A percentile compares a stretch with the other conserved stretches of the same genome.
These are phyloP conservation scores for Euphrasia arctica DNA, from an alignment of 305 asterid genomes.

Conservation along the genomic window DNA sequence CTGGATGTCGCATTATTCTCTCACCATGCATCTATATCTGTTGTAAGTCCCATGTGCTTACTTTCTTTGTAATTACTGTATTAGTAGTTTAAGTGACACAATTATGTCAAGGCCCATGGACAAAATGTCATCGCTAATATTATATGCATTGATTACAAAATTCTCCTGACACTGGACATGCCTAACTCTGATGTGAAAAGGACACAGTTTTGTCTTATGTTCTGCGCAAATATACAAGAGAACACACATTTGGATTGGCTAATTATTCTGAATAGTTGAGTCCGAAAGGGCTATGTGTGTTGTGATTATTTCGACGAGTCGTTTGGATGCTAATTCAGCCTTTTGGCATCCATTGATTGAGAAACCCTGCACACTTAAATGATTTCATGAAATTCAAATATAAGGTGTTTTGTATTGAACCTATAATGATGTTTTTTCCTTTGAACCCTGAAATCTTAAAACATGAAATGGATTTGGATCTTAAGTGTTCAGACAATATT, in stretches of 20 bases:
- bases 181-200: slow-evolving; percentile 13
- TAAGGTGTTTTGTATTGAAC: slow-evolving; percentile 15
- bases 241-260: slow-evolving; percentile 6
- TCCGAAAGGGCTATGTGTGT: slow-evolving; percentile 4
- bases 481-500: background rate
- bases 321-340: slow-evolving; percentile 3
- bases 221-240: slow-evolving; percentile 13
- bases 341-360: background rate
- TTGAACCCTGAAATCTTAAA: slow-evolving; percentile 7
- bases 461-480: slow-evolving; percentile 7
- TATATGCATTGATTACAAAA: slow-evolving; percentile 10
- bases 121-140: slow-evolving; percentile 4
- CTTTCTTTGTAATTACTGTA: slow-evolving; percentile 1
- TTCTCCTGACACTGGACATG: background rate
- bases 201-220: slow-evolving; percentile 1
- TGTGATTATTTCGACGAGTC: background rate
- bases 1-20: slow-evolving; percentile 86
- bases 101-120: background rate
- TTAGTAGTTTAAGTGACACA: slow-evolving; percentile 16
- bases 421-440: background rate
- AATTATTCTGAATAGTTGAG: slow-evolving; percentile 15
- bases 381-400: background rate
- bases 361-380: too few species aligned
- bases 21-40: slow-evolving; percentile 65
- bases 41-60: slow-evolving; percentile 53